Conservation (phyloP, 805 yeast genomes). For the Candida xiaguanensis region DNA sequence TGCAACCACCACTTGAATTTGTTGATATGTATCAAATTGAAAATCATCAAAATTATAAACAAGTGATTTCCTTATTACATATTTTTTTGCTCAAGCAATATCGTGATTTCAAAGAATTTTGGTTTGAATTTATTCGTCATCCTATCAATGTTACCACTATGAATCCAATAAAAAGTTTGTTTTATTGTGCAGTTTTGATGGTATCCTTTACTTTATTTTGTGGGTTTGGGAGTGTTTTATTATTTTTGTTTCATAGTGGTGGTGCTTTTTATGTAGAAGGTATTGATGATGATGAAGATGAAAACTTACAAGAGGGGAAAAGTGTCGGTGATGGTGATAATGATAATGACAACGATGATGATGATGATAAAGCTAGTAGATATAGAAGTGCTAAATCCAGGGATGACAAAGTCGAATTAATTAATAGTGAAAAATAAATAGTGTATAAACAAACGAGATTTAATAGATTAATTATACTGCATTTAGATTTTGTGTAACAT, state of each 20-base stretch:
- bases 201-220: slow-evolving; percentile 38
- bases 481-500: neutral
- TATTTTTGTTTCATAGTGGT: slow-evolving; percentile 9
- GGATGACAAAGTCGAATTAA: no score
- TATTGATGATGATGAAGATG: slow-evolving; percentile 2
- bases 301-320: neutral
- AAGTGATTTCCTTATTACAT: slow-evolving; percentile 14
- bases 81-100: slow-evolving; percentile 18
- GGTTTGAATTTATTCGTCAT: slow-evolving; percentile 36
- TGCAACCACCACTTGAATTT: slow-evolving; percentile 40
- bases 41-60: slow-evolving; percentile 14
- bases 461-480: neutral
- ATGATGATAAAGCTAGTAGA: neutral
- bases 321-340: neutral
- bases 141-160: slow-evolving; percentile 43
- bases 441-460: no score
- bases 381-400: no score
- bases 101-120: slow-evolving; percentile 26
- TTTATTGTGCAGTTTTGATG: slow-evolving; percentile 43
- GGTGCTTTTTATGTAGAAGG: neutral
- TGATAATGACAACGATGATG: neutral
- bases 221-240: slow-evolving; percentile 23
- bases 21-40: slow-evolving; percentile 29
- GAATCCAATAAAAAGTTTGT: slow-evolving; percentile 49
- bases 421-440: no score